These are phyloP conservation scores for Fusarium acutatum DNA, from an alignment of 2,329 filamentous ascomycete genomes.

Conservation along the genomic window DNA sequence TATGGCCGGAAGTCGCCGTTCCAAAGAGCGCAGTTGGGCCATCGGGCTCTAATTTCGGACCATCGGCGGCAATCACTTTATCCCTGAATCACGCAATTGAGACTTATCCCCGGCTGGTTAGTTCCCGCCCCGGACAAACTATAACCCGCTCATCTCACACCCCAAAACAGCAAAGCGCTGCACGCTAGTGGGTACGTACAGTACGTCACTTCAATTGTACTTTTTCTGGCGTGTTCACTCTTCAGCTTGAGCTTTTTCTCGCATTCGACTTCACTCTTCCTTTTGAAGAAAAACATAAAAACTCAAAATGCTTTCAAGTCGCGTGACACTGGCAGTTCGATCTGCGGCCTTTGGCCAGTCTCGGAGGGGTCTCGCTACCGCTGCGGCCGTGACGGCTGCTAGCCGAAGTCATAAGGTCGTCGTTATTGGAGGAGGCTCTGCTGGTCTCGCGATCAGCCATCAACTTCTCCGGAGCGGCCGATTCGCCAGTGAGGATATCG, in stretches of 20 bases:
- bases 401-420: slow-evolving; percentile 67
- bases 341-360: slow-evolving; percentile 1
- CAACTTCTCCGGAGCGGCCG: slow-evolving; percentile 69
- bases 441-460: slow-evolving; percentile 71
- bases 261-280: neutral
- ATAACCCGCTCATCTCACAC: neutral
- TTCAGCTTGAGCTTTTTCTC: slow-evolving; percentile 14
- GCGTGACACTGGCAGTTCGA: slow-evolving; percentile 24
- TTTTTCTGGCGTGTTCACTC: slow-evolving; percentile 20
- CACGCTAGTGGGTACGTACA: slow-evolving; percentile 16
- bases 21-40: neutral
- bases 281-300: neutral
- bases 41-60: slow-evolving; percentile 16
- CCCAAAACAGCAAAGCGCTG: neutral
- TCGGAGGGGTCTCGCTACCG: slow-evolving; percentile 18
- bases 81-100: slow-evolving; percentile 28
- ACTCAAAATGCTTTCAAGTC: slow-evolving; percentile 36
- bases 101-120: slow-evolving; percentile 3
- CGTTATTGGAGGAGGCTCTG: slow-evolving; percentile 72
- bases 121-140: neutral
- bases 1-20: slow-evolving; percentile 10
- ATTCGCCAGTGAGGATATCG: slow-evolving; percentile 68
- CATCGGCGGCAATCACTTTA: slow-evolving; percentile 23
- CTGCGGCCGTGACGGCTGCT: slow-evolving; percentile 21
- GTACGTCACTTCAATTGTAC: slow-evolving; percentile 5